Conservation (phyloP, 176 grass and related monocot species). For the Eremochloa ophiuroides region DNA sequence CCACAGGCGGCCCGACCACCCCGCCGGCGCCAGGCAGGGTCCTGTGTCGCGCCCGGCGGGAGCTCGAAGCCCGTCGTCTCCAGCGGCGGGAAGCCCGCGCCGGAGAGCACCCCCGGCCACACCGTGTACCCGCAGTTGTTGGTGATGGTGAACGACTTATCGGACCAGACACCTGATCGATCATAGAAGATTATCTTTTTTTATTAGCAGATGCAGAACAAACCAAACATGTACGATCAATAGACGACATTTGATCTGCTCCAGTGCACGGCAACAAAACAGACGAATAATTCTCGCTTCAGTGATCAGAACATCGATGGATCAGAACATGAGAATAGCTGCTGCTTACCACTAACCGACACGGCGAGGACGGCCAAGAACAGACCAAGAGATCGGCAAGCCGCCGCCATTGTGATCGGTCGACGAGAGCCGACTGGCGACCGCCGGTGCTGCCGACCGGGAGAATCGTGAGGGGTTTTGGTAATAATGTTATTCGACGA, state of each 20-base stretch:
- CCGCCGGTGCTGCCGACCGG: background rate
- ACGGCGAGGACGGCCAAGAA: background rate
- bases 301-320: too few relatives aligned
- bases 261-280: background rate
- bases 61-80: slow-evolving; percentile 44
- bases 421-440: background rate
- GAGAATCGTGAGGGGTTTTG: background rate
- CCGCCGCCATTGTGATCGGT: background rate
- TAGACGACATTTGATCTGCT: too few relatives aligned
- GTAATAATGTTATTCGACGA: background rate
- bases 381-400: background rate
- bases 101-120: slow-evolving; percentile 27
- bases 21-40: slow-evolving; percentile 24
- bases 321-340: background rate
- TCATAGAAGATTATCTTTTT: background rate
- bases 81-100: slow-evolving; percentile 31
- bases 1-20: slow-evolving; percentile 66
- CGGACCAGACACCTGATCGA: background rate
- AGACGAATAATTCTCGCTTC: too few relatives aligned
- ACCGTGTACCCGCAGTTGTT: slow-evolving; percentile 68
- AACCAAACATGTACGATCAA: background rate
- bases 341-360: background rate
- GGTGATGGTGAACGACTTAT: slow-evolving; percentile 42
- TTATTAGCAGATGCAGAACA: background rate
- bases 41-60: slow-evolving; percentile 13